Conservation (phyloP, 2,329 filamentous ascomycete species). For the Cercospora beticola region DNA sequence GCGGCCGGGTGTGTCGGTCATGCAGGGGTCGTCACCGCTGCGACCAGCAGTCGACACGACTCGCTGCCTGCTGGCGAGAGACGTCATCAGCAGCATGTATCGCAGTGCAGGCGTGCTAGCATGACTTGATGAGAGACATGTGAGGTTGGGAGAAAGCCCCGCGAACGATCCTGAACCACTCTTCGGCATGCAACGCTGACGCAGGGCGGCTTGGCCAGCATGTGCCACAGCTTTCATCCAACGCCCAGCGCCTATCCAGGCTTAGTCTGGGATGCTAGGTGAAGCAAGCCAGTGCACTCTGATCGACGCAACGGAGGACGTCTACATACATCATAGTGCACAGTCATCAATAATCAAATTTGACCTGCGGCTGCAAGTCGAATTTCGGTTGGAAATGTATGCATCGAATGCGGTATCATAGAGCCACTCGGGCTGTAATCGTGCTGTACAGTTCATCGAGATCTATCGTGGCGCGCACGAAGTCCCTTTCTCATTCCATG, state of each 20-base stretch:
- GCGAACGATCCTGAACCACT: neutral
- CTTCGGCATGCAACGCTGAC: neutral
- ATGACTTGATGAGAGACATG: conserved; percentile 1
- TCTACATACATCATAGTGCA: neutral
- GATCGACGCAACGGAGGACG: neutral
- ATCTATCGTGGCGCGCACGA: neutral
- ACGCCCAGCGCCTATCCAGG: neutral
- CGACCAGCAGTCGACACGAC: neutral
- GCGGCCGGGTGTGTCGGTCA: neutral
- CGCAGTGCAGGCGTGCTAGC: neutral
- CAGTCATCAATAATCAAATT: neutral
- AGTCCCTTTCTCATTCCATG: neutral
- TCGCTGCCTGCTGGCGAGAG: neutral
- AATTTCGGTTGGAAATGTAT: neutral
- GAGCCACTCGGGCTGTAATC: neutral
- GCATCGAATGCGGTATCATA: neutral
- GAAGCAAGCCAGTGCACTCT: neutral
- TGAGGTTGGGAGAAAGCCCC: neutral
- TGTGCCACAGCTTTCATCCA: neutral
- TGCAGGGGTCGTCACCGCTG: conserved; percentile 7
- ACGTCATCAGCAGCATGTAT: neutral
- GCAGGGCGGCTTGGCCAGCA: neutral
- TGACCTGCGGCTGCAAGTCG: neutral
- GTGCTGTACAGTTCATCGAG: neutral
- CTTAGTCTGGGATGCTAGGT: neutral